Conservation (phyloP, 1,284 basidiomycete species). For the Schizophyllum commune region DNA sequence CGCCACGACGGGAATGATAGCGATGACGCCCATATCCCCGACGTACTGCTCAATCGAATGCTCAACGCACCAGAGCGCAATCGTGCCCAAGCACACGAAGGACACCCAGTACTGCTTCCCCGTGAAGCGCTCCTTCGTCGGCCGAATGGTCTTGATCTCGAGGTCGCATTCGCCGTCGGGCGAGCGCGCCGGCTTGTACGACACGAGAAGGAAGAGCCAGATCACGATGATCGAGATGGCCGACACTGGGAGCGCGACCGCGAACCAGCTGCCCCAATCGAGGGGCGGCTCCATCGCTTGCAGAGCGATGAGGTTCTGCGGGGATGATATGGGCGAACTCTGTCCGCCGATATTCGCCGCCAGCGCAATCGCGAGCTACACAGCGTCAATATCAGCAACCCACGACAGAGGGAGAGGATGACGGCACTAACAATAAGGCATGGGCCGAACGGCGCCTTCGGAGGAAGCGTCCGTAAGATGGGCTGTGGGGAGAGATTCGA, state of each 20-base stretch:
- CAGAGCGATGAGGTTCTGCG: slow-evolving; percentile 95
- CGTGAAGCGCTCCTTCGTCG: slow-evolving; percentile 76
- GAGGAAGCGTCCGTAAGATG: slow-evolving; percentile 87
- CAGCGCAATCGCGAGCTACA: slow-evolving; percentile 88
- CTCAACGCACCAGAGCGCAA: slow-evolving; percentile 88
- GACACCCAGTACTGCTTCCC: slow-evolving; percentile 89
- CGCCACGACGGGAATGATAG: slow-evolving; percentile 86
- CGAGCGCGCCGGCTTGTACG: slow-evolving; percentile 67
- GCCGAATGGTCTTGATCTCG: slow-evolving; percentile 76
- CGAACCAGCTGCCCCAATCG: slow-evolving; percentile 93
- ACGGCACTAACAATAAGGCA: slow-evolving; percentile 68
- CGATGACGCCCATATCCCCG: slow-evolving; percentile 98
- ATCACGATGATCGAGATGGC: slow-evolving; percentile 80
- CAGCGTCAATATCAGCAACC: slow-evolving; percentile 2
- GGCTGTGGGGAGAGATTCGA: slow-evolving; percentile 46
- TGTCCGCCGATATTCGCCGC: slow-evolving; percentile 99
- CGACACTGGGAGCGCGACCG: slow-evolving; percentile 89
- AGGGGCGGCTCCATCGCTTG: slow-evolving; percentile 81
- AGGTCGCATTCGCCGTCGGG: slow-evolving; percentile 75
- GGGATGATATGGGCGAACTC: slow-evolving; percentile 90
- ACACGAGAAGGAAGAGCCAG: slow-evolving; percentile 84
- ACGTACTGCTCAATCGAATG: slow-evolving; percentile 72
- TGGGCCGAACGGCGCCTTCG: slow-evolving; percentile 82
- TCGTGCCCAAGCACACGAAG: slow-evolving; percentile 81
- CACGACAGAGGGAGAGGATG: slow-evolving; percentile 19